Evolutionary conservation across 805 yeast genomes (phyloP).

Genomic region (Lipomyces yamanashiensis): DNA sequence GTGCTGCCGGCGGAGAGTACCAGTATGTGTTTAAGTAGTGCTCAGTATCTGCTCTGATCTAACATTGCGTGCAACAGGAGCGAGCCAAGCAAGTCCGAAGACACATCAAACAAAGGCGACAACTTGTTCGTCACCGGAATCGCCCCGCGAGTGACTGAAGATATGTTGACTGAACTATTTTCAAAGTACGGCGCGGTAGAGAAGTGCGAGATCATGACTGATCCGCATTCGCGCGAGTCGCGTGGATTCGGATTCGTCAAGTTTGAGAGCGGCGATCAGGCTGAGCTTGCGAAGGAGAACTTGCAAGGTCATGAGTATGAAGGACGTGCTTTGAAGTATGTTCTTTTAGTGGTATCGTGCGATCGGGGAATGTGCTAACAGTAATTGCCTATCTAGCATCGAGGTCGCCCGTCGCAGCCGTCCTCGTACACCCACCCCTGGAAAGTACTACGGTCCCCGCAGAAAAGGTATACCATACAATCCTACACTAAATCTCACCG

Average conservation of each 20-base stretch:
- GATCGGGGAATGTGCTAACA: neutral
- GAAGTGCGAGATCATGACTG: constrained; percentile 52
- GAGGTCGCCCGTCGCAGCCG: constrained; percentile 53
- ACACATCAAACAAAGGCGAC: constrained; percentile 42
- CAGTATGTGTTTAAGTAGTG: neutral
- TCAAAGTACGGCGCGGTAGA: constrained; percentile 43
- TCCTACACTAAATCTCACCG: neutral
- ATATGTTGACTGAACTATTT: constrained; percentile 43
- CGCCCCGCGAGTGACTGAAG: constrained; percentile 43
- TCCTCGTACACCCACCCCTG: constrained; percentile 49
- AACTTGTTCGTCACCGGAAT: constrained; percentile 47
- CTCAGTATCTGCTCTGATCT: too few species aligned
- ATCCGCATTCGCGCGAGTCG: constrained; percentile 51
- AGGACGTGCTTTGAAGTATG: constrained; percentile 47
- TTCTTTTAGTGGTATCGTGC: neutral
- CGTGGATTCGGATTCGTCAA: constrained; percentile 61
- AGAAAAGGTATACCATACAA: constrained; percentile 12
- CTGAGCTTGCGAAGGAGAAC: constrained; percentile 52
- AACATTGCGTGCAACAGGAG: neutral
- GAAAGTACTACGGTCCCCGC: constrained; percentile 45
- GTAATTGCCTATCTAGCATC: constrained; percentile 40
- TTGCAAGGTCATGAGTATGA: constrained; percentile 52
- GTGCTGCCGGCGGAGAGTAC: constrained; percentile 11
- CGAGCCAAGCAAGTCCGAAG: constrained; percentile 21
- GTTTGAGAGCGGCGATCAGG: constrained; percentile 49